Evolutionary conservation across 108 stramenopile genomes (phyloP).

Genomic region (Skeletonema grethae): DNA sequence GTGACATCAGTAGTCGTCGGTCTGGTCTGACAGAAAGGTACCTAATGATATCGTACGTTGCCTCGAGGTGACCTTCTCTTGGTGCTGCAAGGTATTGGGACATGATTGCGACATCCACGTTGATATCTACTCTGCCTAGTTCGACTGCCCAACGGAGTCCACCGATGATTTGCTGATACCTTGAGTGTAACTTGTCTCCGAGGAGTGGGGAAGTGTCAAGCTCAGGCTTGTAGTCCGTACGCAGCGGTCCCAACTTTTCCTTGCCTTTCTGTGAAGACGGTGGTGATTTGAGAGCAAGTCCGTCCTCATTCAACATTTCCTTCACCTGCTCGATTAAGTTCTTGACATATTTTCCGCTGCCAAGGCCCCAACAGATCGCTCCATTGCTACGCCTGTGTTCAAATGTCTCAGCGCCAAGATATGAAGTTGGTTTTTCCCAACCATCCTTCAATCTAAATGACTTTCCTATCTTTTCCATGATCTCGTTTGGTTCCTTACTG

Average conservation of each 20-base stretch:
- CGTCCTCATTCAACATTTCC: slow-evolving; percentile 27
- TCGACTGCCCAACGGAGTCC: slow-evolving; percentile 52
- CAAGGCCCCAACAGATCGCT: neutral
- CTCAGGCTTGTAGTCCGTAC: slow-evolving; percentile 34
- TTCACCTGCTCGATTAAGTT: slow-evolving; percentile 7
- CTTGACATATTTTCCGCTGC: slow-evolving; percentile 19
- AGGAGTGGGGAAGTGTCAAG: slow-evolving; percentile 23
- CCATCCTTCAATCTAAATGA: neutral
- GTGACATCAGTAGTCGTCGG: neutral
- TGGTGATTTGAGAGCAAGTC: too few relatives aligned
- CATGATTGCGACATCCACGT: slow-evolving; percentile 39
- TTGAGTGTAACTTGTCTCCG: neutral
- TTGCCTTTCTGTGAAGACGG: too few relatives aligned
- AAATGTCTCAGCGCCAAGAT: slow-evolving; percentile 36
- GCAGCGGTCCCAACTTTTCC: slow-evolving; percentile 3
- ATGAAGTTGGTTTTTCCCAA: neutral
- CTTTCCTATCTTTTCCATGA: slow-evolving; percentile 15
- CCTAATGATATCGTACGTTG: slow-evolving; percentile 16
- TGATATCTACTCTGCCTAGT: slow-evolving; percentile 48
- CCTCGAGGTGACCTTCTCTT: slow-evolving; percentile 23
- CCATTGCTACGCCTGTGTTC: slow-evolving; percentile 8
- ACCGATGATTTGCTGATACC: slow-evolving; percentile 46
- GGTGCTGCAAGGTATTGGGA: slow-evolving; percentile 23
- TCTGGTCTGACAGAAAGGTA: slow-evolving; percentile 8
- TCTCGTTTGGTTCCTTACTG: neutral